Conservation (phyloP, 1,284 basidiomycete species). For the Ustilago nuda region DNA sequence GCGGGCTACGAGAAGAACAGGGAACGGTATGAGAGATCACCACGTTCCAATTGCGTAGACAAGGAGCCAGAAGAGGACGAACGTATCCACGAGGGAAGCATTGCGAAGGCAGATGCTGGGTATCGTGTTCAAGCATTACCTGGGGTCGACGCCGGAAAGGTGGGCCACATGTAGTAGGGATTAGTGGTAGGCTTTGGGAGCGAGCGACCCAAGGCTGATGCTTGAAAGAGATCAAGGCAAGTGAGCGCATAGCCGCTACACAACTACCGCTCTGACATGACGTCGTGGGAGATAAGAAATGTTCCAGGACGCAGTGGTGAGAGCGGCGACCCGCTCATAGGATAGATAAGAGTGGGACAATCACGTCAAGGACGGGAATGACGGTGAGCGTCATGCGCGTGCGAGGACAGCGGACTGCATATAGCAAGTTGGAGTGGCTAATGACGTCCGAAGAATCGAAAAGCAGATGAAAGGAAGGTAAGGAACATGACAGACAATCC, state of each 20-base stretch:
- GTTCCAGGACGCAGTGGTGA: constrained; percentile 7
- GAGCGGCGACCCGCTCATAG: constrained; percentile 41
- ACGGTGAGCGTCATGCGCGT: constrained; percentile 37
- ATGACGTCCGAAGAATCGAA: too few relatives aligned
- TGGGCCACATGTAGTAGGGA: not conserved
- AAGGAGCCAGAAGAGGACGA: not conserved
- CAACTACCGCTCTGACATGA: constrained; percentile 4
- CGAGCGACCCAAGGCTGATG: constrained; percentile 10
- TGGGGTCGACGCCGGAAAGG: not conserved
- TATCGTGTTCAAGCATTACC: constrained; percentile 16
- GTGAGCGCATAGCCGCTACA: constrained; percentile 17
- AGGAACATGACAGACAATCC: constrained; percentile 17
- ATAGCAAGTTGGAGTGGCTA: constrained; percentile 40
- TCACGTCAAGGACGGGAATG: constrained; percentile 30
- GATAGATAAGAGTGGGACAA: constrained; percentile 9
- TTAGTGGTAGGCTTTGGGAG: not conserved
- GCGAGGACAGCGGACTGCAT: constrained; percentile 27
- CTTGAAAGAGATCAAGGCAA: constrained; percentile 12
- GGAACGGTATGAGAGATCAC: not conserved
- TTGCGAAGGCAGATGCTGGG: constrained; percentile 17
- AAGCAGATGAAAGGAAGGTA: constrained; percentile 5
- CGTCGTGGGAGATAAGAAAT: not conserved
- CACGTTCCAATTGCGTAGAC: not conserved
- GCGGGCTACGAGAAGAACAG: not conserved
- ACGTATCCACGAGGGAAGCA: constrained; percentile 6